phyloP scores from a whole-genome alignment of 2,329 filamentous ascomycete species.

The Torrubiella hemipterigena region DNA sequence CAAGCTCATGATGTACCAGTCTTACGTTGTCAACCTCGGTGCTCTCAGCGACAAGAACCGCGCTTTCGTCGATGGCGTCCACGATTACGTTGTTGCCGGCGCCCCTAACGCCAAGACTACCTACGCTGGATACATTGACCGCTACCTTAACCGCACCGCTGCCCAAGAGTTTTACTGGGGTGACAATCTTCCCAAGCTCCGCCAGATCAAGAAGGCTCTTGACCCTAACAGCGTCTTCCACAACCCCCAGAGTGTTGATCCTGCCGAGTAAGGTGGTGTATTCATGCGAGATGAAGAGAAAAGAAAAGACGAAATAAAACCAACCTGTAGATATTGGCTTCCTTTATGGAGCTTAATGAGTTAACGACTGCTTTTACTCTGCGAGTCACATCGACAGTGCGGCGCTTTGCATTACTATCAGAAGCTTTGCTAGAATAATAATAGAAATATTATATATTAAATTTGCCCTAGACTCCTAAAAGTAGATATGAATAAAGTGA shows the following conservation, averaged over 20 bases:
- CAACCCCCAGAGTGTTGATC: constrained; percentile 44
- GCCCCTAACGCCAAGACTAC: constrained; percentile 31
- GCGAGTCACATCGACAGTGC: no score
- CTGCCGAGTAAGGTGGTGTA: constrained; percentile 10
- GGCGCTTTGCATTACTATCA: no score
- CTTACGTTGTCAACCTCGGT: constrained; percentile 41
- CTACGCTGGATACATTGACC: constrained; percentile 54
- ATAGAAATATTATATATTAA: no score
- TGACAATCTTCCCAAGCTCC: constrained; percentile 32
- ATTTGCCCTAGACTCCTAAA: no score
- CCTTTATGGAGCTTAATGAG: not conserved
- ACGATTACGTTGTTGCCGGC: constrained; percentile 26
- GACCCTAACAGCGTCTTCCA: constrained; percentile 44
- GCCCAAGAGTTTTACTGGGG: constrained; percentile 44
- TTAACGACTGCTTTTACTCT: not conserved
- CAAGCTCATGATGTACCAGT: constrained; percentile 51
- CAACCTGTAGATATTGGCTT: not conserved
- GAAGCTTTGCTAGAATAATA: not conserved
- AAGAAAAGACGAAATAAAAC: not conserved
- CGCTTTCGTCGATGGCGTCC: constrained; percentile 39
- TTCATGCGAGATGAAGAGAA: no score
- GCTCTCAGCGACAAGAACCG: constrained; percentile 31
- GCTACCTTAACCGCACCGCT: constrained; percentile 24
- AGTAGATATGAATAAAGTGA: no score
- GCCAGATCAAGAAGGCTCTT: constrained; percentile 35